Evolutionary conservation across 495 filamentous ascomycete genomes (phyloP).

Genomic region (Emericellopsis terricola): DNA sequence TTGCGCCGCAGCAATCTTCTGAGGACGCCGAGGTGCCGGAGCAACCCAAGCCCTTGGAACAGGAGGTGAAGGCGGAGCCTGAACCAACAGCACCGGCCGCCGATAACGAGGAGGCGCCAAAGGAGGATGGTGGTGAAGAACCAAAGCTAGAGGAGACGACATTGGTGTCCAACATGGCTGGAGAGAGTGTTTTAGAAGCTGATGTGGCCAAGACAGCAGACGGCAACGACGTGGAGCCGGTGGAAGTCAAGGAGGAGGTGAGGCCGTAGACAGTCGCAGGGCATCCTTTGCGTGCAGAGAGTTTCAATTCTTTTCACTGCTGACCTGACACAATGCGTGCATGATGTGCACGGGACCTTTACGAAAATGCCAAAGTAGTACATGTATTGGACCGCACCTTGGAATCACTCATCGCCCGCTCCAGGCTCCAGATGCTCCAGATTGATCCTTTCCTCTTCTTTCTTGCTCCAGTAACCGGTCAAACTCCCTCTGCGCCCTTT

Average conservation of each 20-base stretch:
- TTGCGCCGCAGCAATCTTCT: too few relatives aligned
- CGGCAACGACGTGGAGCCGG: constrained; percentile 14
- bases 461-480: constrained; percentile 31
- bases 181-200: constrained; percentile 29
- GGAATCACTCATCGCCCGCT: too few relatives aligned
- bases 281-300: too few relatives aligned
- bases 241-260: constrained; percentile 11
- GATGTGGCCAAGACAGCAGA: constrained; percentile 16
- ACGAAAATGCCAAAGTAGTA: too few relatives aligned
- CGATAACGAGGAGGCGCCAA: constrained; percentile 4
- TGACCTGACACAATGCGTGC: too few relatives aligned
- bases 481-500: constrained; percentile 33
- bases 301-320: too few relatives aligned
- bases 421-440: too few relatives aligned
- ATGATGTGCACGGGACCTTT: too few relatives aligned
- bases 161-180: constrained; percentile 36
- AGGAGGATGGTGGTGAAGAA: constrained; percentile 4
- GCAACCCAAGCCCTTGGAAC: background rate
- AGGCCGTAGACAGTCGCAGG: constrained; percentile 4
- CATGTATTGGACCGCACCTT: too few relatives aligned
- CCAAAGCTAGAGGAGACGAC: constrained; percentile 12
- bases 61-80: constrained; percentile 6
- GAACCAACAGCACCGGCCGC: constrained; percentile 7
- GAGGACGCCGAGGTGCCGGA: constrained; percentile 3
- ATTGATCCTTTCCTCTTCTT: too few relatives aligned